Evolutionary conservation across 441 rosid genomes (phyloP).

Genomic region (Biscutella laevigata): DNA sequence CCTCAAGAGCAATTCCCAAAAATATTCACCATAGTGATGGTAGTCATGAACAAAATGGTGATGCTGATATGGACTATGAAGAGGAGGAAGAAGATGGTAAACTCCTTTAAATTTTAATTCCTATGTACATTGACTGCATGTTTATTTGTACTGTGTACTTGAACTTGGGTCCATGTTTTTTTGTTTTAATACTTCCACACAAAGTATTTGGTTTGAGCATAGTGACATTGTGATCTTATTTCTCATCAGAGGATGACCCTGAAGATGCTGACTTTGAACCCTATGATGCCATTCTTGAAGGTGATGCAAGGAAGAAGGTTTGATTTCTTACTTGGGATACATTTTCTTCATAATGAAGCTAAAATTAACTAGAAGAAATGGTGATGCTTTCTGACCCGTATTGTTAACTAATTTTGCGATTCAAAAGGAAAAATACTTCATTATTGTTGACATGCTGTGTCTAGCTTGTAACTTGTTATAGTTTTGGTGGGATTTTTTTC

Average conservation of each 20-base stretch:
- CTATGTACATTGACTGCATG: conserved; percentile 19
- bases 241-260: conserved; percentile 78
- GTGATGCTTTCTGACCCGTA: background rate
- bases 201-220: conserved; percentile 13
- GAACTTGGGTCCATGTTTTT: conserved; percentile 1
- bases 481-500: conserved; percentile 16
- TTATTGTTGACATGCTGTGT: conserved; percentile 16
- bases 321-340: background rate
- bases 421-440: background rate
- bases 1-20: conserved; percentile 39
- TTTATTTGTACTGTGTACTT: conserved; percentile 5
- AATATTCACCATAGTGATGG: conserved; percentile 29
- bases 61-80: conserved; percentile 61
- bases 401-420: background rate
- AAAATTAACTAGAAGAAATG: conserved; percentile 8
- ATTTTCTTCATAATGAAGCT: background rate
- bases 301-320: conserved; percentile 51
- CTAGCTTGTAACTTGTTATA: conserved; percentile 13
- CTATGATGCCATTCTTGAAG: conserved; percentile 39
- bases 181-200: background rate
- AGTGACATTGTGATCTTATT: conserved; percentile 29
- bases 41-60: conserved; percentile 39
- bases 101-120: conserved; percentile 16
- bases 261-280: conserved; percentile 96
- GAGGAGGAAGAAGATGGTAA: conserved; percentile 86